phyloP scores from a whole-genome alignment of 768 basidiomycete species.

The Hebeloma cylindrosporum region DNA sequence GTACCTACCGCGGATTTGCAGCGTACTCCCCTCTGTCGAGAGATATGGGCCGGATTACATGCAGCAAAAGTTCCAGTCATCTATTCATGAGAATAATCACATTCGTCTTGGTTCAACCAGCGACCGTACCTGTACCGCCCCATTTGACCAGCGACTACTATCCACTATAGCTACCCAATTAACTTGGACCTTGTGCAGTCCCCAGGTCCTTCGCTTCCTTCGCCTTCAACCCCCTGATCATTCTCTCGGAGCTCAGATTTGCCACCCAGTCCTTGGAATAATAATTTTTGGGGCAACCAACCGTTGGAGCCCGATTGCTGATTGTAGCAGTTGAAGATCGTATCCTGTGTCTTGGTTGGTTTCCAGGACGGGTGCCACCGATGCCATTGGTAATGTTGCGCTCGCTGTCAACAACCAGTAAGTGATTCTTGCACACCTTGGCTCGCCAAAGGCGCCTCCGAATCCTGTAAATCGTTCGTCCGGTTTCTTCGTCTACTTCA shows the following conservation, averaged over 20 bases:
- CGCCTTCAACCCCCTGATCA: neutral
- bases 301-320: constrained; percentile 4
- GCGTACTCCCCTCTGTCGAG: too few species aligned
- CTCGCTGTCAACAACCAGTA: neutral
- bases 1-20: too few species aligned
- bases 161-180: too few species aligned
- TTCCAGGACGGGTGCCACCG: constrained; percentile 5
- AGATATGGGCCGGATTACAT: too few species aligned
- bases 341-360: constrained; percentile 1
- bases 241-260: neutral
- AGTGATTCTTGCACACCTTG: neutral
- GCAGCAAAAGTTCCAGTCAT: too few species aligned
- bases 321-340: neutral
- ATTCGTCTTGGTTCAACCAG: too few species aligned
- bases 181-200: too few species aligned
- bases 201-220: neutral
- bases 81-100: too few species aligned
- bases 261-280: neutral
- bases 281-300: constrained; percentile 4
- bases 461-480: neutral
- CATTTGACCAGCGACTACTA: too few species aligned
- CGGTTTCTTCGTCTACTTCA: neutral
- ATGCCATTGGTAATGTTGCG: neutral
- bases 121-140: too few species aligned
- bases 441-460: constrained; percentile 1